These are phyloP conservation scores for Penicillium paradoxum DNA, from an alignment of 495 filamentous ascomycete genomes.

Conservation along the genomic window DNA sequence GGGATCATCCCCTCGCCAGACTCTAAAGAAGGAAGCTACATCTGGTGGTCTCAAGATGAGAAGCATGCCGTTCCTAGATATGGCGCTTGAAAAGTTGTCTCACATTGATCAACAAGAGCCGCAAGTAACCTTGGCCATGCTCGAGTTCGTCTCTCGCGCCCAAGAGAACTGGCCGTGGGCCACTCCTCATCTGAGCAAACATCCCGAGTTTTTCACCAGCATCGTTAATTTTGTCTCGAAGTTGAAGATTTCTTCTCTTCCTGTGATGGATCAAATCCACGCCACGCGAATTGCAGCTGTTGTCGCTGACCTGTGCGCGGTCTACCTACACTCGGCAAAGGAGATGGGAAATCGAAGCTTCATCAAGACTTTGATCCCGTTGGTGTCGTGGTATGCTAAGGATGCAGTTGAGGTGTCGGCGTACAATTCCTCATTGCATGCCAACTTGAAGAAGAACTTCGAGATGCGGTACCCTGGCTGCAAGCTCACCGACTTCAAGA, in stretches of 20 bases:
- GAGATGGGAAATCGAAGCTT: constrained; percentile 64
- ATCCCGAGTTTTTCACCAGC: constrained; percentile 62
- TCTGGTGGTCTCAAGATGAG: constrained; percentile 34
- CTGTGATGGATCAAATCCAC: constrained; percentile 41
- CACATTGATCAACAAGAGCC: constrained; percentile 59
- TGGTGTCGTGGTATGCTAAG: constrained; percentile 70
- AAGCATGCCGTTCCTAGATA: constrained; percentile 61
- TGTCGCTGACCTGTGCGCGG: constrained; percentile 82
- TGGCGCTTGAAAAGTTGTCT: constrained; percentile 69
- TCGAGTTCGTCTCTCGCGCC: constrained; percentile 79
- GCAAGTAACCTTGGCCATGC: constrained; percentile 61
- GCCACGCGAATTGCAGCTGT: constrained; percentile 72
- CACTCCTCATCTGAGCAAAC: constrained; percentile 67
- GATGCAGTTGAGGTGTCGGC: constrained; percentile 66
- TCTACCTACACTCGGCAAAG: constrained; percentile 78
- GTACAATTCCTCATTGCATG: constrained; percentile 83
- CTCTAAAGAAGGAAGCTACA: constrained; percentile 52
- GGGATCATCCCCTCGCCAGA: constrained; percentile 73
- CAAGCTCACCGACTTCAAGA: constrained; percentile 67
- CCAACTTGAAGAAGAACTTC: constrained; percentile 80
- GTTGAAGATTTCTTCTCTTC: constrained; percentile 46
- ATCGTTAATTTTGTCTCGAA: constrained; percentile 65
- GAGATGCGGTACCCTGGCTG: constrained; percentile 67
- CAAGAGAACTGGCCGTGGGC: constrained; percentile 94
- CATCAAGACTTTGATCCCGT: constrained; percentile 61